Conservation (phyloP, 768 basidiomycete genomes). For the Tricholoma bakamatsutake region DNA sequence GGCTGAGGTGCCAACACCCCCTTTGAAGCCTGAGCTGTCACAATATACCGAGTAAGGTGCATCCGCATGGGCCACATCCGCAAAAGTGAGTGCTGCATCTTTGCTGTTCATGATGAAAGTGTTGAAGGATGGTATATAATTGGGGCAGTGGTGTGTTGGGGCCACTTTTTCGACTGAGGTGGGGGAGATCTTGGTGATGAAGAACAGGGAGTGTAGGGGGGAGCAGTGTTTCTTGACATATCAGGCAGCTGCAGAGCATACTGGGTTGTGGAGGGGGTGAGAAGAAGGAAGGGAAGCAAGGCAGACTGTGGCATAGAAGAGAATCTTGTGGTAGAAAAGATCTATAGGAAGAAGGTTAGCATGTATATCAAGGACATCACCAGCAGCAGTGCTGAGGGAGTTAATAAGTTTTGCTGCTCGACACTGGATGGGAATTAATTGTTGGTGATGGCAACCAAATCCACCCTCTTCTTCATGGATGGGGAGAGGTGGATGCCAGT, state of each 20-base stretch:
- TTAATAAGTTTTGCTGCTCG: too few species aligned
- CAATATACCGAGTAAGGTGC: conserved; percentile 2
- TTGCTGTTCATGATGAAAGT: conserved; percentile 1
- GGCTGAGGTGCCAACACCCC: conserved; percentile 3
- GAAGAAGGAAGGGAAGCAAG: too few species aligned
- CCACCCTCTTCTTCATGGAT: too few species aligned
- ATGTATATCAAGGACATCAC: too few species aligned
- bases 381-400: too few species aligned
- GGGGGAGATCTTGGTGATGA: not conserved
- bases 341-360: too few species aligned
- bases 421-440: too few species aligned
- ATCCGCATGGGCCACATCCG: not conserved
- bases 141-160: not conserved
- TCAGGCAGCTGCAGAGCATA: not conserved
- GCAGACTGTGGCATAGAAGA: too few species aligned
- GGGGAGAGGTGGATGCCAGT: too few species aligned
- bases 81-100: not conserved
- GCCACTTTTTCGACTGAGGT: not conserved
- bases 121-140: conserved; percentile 1
- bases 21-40: conserved; percentile 7
- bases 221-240: conserved; percentile 1
- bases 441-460: too few species aligned
- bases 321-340: too few species aligned
- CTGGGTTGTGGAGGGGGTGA: too few species aligned
- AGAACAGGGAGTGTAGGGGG: conserved; percentile 7